Percentiles rank a stretch among this genome's conserved stretches.
Evolutionary conservation across 169 alveolate genomes (phyloP).

Genomic region (Plasmodium gaboni): DNA sequence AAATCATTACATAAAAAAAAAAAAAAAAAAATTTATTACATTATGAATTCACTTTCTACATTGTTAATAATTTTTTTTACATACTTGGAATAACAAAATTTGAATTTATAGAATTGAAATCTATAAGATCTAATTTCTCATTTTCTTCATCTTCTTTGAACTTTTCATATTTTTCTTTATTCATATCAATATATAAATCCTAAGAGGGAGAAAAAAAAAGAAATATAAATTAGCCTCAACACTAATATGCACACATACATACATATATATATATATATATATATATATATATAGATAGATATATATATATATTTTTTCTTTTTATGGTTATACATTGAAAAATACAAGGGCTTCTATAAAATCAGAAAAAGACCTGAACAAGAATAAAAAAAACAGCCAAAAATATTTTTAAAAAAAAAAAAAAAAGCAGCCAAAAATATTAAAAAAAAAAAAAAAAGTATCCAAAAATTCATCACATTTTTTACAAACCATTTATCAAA

Average conservation of each 20-base stretch:
- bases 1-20: background rate
- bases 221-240: no score
- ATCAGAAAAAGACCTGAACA: slow-evolving; percentile 48
- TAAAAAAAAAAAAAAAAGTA: background rate
- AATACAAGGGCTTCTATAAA: slow-evolving; percentile 66
- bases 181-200: slow-evolving; percentile 57
- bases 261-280: no score
- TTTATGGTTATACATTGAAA: slow-evolving; percentile 26
- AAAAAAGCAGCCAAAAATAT: background rate
- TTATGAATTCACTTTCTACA: background rate
- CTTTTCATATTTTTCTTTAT: slow-evolving; percentile 34
- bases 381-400: background rate
- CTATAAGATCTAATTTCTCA: slow-evolving; percentile 23
- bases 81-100: slow-evolving; percentile 61
- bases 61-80: background rate
- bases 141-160: slow-evolving; percentile 9
- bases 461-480: background rate
- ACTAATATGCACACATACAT: no score
- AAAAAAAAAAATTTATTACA: background rate
- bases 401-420: background rate
- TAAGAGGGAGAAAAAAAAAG: background rate
- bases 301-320: no score
- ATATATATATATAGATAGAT: no score
- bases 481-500: slow-evolving; percentile 65
- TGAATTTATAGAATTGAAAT: slow-evolving; percentile 21